Base-by-base conservation (phyloP, 768 basidiomycete genomes). In the Zangia roseola region DNA sequence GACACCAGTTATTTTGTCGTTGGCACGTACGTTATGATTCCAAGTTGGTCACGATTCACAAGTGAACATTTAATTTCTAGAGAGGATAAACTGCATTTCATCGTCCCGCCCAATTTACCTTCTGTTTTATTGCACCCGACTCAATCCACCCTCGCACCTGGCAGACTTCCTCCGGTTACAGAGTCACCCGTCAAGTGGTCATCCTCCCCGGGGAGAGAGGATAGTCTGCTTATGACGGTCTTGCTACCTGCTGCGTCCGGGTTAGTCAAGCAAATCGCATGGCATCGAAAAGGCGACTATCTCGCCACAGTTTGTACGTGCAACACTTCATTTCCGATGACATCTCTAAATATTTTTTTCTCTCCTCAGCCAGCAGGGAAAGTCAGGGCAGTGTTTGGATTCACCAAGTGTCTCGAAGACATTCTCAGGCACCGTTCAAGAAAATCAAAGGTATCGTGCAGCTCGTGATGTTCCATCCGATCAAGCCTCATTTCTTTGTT, bases 371-470 rank as follows among this genome's bases (percentile, higher is more conserved):
- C 14, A 79, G 72, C 57, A 77, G 75, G 55, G 88, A 84, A 42
- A 78, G 76, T 28, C 88, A 91, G 63, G 86, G 88, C 30, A 82
- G 84, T 38, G 90, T 97, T 24, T 93, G 95, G 83, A 97, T 99
- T 43, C 97, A 99, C 64, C 97, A 99, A 64, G 67, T 97, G 16
- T 87, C 90, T 24, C 86, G 89, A 52, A 84, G 94, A 64, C 89
- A 97, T 68, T 97, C 95, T 5, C 97, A 99, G 71, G 91, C 94
- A 5, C 97, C 97, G 10, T 98, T 99, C 83, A 93, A 88, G 68
- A 94, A 93, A 69, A 82, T 95, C 55, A 91, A 91, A 69, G 97
- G 97, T 26, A 64, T 80, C 13, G 86, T 97, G 9, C 97, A 99
- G 69, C 71, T 85, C 40, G 94, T 97, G 19, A 77, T 88, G 35